Base-by-base conservation (phyloP, 2,329 filamentous ascomycete genomes). In the Anisogramma anomala region DNA sequence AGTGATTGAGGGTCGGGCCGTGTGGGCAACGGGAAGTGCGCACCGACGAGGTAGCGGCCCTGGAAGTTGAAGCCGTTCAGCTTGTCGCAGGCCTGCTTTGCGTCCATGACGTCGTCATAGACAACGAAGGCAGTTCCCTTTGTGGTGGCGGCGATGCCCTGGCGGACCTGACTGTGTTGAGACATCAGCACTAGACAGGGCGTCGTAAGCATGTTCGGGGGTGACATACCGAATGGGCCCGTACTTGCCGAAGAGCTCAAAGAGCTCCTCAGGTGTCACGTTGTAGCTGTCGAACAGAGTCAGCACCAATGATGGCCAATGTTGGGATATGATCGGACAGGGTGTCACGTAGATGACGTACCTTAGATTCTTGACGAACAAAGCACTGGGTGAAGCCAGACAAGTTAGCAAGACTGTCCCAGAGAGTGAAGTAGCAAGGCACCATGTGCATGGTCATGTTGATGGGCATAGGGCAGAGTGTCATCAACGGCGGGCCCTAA, bases 341-440 rank as follows among this genome's bases (percentile, higher is more conserved):
- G 15, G n/a, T 17, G 8, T 20, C 32, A 68, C 26, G 56, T 75
- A 69, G 52, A 74, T 67, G 42, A 74, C 76, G 53, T 79, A 93
- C 86, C 84, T 94, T 72, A 96, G 78, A 78, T 98, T 96, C 85
- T 96, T 96, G 59, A 96, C 89, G 78, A 96, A 96, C 72, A 98
- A 84, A 82, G 91, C 89, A 81, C 89, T 94, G 54, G 49, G 51
- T 43, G 51, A 43, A 35, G 42, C 26, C 20, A 39, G 35, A 18
- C 17, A 30, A 33, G 52, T 57, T 51, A 59, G 59, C 50, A 51
- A 7, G 15, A 19, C 13, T 43, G 23, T 35, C 28, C 26, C 7
- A 17, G 3, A 19, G 5, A n/a, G 19, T 35, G 11, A 13, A 27
- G 31, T 10, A 25, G 27, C 6, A 7, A 8, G 7, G 14, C 15